These are phyloP conservation scores for Tetrapisispora fleetii DNA, from an alignment of 805 yeast genomes.

Conservation along the genomic window DNA sequence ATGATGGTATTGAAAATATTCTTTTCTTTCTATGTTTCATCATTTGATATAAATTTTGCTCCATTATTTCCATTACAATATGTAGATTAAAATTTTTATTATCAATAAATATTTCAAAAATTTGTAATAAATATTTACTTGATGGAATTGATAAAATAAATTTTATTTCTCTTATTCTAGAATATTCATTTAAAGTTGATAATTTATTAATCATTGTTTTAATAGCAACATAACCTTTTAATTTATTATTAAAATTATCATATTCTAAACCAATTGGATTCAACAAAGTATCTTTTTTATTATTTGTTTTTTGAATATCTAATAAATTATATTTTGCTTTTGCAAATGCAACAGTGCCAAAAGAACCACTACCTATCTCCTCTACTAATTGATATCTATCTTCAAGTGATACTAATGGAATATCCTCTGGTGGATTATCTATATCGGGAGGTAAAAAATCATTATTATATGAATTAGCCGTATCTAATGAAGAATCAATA, in stretches of 20 bases:
- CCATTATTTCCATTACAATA: conserved; percentile 84
- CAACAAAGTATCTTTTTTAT: conserved; percentile 36
- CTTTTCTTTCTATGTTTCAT: conserved; percentile 50
- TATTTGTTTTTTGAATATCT: background rate
- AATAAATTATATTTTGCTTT: conserved; percentile 28
- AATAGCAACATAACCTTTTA: conserved; percentile 54
- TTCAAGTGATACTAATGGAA: conserved; percentile 36
- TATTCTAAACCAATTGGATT: conserved; percentile 24
- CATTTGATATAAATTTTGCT: conserved; percentile 68
- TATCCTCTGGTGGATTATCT: conserved; percentile 31
- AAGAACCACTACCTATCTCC: conserved; percentile 62
- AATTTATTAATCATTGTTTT: conserved; percentile 62
- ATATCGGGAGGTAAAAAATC: conserved; percentile 30
- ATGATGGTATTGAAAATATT: conserved; percentile 45
- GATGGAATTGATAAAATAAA: conserved; percentile 60
- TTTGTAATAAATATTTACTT: conserved; percentile 62
- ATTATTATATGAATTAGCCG: background rate
- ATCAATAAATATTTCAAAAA: conserved; percentile 75
- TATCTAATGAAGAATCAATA: background rate
- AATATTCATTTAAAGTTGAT: conserved; percentile 43
- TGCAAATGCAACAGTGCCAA: conserved; percentile 62
- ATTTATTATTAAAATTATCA: conserved; percentile 29
- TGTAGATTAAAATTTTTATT: conserved; percentile 47
- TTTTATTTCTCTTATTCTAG: conserved; percentile 53
- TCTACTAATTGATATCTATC: conserved; percentile 41